Conservation (phyloP, 352 stramenopile genomes). For the Phytophthora nicotianae region DNA sequence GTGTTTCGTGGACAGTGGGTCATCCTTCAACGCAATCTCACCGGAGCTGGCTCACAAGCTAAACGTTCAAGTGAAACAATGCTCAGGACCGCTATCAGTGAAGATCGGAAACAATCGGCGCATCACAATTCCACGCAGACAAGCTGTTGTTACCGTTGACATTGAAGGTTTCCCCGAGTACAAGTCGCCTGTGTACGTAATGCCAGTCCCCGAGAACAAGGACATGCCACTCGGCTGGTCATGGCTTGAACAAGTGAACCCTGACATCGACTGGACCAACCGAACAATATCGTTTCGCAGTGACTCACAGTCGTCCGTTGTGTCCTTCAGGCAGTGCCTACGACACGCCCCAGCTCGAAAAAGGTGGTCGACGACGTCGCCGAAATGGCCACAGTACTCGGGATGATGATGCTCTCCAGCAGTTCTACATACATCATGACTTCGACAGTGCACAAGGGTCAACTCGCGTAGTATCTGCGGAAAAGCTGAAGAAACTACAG, state of each 20-base stretch:
- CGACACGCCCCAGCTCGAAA: too few relatives aligned
- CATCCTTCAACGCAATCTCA: not conserved
- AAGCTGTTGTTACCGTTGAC: not conserved
- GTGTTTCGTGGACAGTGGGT: conserved; percentile 10
- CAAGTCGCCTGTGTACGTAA: not conserved
- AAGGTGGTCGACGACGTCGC: too few relatives aligned
- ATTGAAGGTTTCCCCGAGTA: conserved; percentile 3
- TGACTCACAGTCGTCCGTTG: not conserved
- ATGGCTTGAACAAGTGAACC: not conserved
- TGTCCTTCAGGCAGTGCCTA: conserved; percentile 4
- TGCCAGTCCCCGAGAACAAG: conserved; percentile 9
- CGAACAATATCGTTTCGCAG: not conserved
- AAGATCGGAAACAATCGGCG: not conserved
- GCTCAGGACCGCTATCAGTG: not conserved
- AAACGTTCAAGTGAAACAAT: not conserved
- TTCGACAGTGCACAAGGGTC: not conserved
- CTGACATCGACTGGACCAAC: not conserved
- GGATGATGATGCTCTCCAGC: not conserved
- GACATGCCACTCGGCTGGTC: not conserved
- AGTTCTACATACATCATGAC: not conserved
- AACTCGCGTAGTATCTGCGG: not conserved
- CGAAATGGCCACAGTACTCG: too few relatives aligned
- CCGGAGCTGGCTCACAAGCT: not conserved
- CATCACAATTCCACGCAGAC: not conserved
- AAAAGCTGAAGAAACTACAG: conserved; percentile 3